Base-by-base conservation (phyloP, 1,139 yeast genomes). In the Yamadazyma diddensiae region DNA sequence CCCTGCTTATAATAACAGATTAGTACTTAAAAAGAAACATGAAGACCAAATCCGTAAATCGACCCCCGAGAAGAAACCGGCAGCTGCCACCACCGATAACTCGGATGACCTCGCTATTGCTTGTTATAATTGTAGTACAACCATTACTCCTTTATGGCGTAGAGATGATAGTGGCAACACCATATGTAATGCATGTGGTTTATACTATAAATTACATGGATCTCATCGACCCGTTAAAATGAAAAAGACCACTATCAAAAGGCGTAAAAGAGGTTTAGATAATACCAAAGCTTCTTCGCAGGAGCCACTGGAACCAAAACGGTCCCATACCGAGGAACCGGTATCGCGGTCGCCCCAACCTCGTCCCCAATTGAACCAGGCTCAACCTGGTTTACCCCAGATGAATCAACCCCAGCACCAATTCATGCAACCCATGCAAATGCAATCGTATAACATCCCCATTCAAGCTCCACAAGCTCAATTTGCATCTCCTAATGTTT, bases 101-200 rank as follows among this genome's bases (percentile, higher is more conserved):
- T 6, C 5, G 15, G 73, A 63, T 31, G 64, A 74, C 18, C 61
- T 78, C 35, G 83, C 82, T 2, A 76, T 82, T 17, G 86, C 90
- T 0, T 85, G 95, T 54, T 81, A 73, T 46, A 86, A 86, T 59
- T 86, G 95, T 60, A 80, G 77, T 8, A 82, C 92, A 13, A 83
- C 92, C 6, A 82, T 84, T 42, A 86, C 95, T 0, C 95, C 95
- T 1, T 63, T 86, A 11, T 86, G 95, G 95, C 69, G 95, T 50
- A 65, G 95, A 44, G 90, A 85, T 48, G 87, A 80, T 39, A 71
- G 69, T 5, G 95, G 95, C 1, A 78, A 82, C 45, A 81, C 92
- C 21, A 83, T 85, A 22, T 86, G 95, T 63, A 86, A 86, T 51
- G 95, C 95, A 1, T 85, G 95, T 60, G 95, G 95, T 1, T 63